Base-by-base conservation (phyloP, 352 stramenopile species). In the Nannochloropsis limnetica region DNA sequence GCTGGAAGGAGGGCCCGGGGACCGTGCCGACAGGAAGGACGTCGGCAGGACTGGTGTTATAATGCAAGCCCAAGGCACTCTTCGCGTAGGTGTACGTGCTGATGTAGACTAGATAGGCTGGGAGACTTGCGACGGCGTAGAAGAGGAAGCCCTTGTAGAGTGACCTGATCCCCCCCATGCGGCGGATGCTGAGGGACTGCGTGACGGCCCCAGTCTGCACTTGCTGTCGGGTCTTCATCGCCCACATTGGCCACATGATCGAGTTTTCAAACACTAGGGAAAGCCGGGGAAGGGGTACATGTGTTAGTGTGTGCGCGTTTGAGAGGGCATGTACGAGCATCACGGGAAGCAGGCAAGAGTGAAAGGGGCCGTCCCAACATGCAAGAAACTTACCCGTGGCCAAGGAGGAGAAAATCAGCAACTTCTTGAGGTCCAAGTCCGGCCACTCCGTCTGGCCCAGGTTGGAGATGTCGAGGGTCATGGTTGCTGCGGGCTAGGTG, bases 101-200 rank as follows among this genome's bases (percentile, higher is more conserved):
- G n/a, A 74, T 74, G 20, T 74, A 74, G 15, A 29, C 25, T 25
- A 74, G n/a, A 29, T 74, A 74, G 61, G 61, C 61, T 25, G 61
- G 61, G 25, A 74, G 61, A 22, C 61, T 74, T 20, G 61, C 61
- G 61, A 74, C 25, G 25, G 61, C 61, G 20, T 74, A 74, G 61
- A 74, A 74, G n/a, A 74, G 61, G 61, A 74, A 74, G 25, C 61
- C 61, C 25, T 74, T 74, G 61, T 74, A 74, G 25, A 74, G 61
- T 74, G 61, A 74, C n/a, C 61, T 25, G n/a, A 74, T 31, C 15
- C 61, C 61, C 4, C 61, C 61, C 61, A 74, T 74, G 61, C 61
- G 15, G 61, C 61, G 61, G 11, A 74, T 29, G 61, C 61, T 74
- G 9, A 74, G 25, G 61, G 61, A 74, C n/a, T 74, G 61, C 15